These are phyloP conservation scores for Zygoascus sp. DNA, from an alignment of 1,139 yeast genomes.

Conservation along the genomic window DNA sequence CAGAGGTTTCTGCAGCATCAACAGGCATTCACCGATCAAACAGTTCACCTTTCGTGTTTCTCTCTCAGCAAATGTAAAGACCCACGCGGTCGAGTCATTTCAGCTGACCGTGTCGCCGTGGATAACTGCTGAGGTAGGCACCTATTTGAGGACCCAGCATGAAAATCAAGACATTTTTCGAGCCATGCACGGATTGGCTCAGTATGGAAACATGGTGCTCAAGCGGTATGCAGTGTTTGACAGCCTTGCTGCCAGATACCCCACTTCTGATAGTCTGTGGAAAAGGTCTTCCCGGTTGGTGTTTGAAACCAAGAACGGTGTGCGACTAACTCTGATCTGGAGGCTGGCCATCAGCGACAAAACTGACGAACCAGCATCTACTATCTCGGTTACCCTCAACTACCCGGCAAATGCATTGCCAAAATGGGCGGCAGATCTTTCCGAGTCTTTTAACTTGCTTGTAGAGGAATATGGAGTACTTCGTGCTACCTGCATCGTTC, in stretches of 20 bases:
- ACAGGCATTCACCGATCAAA: not conserved
- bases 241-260: constrained; percentile 15
- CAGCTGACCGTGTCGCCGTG: constrained; percentile 20
- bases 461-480: constrained; percentile 20
- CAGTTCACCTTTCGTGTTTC: constrained; percentile 20
- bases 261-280: constrained; percentile 20
- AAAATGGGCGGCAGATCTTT: not conserved
- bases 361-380: constrained; percentile 13
- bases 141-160: constrained; percentile 16
- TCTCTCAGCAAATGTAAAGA: constrained; percentile 17
- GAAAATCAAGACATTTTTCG: constrained; percentile 18
- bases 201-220: constrained; percentile 22
- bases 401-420: constrained; percentile 3
- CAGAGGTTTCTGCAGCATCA: constrained; percentile 17
- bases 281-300: constrained; percentile 18
- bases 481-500: constrained; percentile 19
- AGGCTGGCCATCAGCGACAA: constrained; percentile 12
- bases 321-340: constrained; percentile 19
- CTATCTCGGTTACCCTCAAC: constrained; percentile 6
- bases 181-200: constrained; percentile 25
- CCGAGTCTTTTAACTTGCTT: constrained; percentile 16
- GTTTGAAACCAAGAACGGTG: constrained; percentile 11
- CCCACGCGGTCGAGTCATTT: constrained; percentile 16
- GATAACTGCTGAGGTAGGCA: constrained; percentile 21
- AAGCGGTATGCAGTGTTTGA: constrained; percentile 22